Base-by-base conservation (phyloP, 345 rosid species). In the Jatropha curcas region DNA sequence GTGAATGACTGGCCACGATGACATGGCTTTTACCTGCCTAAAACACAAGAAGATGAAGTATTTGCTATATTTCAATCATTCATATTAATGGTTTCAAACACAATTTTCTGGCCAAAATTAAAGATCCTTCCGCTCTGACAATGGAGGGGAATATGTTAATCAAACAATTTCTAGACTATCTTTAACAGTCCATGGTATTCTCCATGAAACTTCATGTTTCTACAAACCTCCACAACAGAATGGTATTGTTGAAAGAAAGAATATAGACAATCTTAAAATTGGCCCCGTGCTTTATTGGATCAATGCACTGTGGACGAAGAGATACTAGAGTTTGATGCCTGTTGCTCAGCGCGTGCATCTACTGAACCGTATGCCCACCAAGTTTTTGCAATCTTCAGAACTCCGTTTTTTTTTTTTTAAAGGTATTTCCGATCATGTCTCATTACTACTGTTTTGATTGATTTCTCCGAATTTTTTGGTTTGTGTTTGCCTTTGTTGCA, bases 151-250 rank as follows among this genome's bases (percentile, higher is more conserved):
- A 39, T 24, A 17, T 8, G n/a, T 19, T 8, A 52, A 52, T 17
- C n/a, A 52, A 52, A 45, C 9, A 8, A 45, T 45, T 45, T 48
- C 53, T 13, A 20, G 20, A 2, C 19, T 60, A 34, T 60, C 20
- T 60, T 24, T 5, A 34, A 34, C 0, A 60, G 17, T n/a, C n/a
- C 43, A 60, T 60, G 45, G 12, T 0, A 7, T 22, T 20, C n/a
- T 63, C 45, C 31, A 37, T 24, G 50, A 63, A 19, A 41, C 25
- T 24, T 14, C 12, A 63, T 63, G 51, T 1, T 1, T 25, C 13
- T 13, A 63, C 5, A 37, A n/a, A n/a, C n/a, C 67, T 20, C 11
- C 51, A 63, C 41, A 70, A 39, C 55, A 70, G 11, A 56, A 70
- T 24, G 53, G 65, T 27, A 52, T 43, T 0, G 55, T 53, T 6